Base-by-base conservation (phyloP, 306 rosid species). In the Canavalia gladiata region DNA sequence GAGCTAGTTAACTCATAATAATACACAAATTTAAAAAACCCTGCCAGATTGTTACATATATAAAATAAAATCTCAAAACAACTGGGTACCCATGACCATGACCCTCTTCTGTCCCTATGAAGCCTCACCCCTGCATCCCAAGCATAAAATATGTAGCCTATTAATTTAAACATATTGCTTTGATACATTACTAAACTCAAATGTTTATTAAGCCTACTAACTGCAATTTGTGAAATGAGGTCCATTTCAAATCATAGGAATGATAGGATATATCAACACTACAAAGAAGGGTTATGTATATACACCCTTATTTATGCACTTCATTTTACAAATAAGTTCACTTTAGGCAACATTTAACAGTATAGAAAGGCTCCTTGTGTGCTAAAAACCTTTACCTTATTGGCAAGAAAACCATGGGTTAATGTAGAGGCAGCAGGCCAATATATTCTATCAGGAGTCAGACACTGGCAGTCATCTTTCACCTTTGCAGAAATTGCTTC, bases 321-420 rank as follows among this genome's bases (percentile, higher is more conserved):
- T 41, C 45, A 41, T 41, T 41, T 41, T 41, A 41, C 6, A 41
- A 41, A 41, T 41, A 41, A 41, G 45, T 41, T 41, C 45, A 41
- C 45, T 41, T 41, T 1, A 41, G 71, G n/a, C 54, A 37, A 68
- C 39, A 68, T 29, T 43, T 2, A 43, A 46, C 2, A 7, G 39
- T 68, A 28, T 45, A 45, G 8, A 12, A 69, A 66, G 54, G 54
- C 8, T 0, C 30, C n/a, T 68, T 0, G 25, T 18, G 56, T 43
- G 43, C 6, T 33, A 30, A 33, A 50, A 58, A 64, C 4, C 10
- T 10, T 18, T 7, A 81, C 90, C 86, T 78, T 75, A 68, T 82
- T 82, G 58, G 90, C 88, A 60, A 87, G 88, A 75, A 84, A 74
- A 46, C 87, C 88, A 7, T 82, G 50, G 35, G 75, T 85, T 51